These are phyloP conservation scores for Mucor piriformis DNA, from an alignment of 371 early-diverging fungal species.

Conservation along the genomic window DNA sequence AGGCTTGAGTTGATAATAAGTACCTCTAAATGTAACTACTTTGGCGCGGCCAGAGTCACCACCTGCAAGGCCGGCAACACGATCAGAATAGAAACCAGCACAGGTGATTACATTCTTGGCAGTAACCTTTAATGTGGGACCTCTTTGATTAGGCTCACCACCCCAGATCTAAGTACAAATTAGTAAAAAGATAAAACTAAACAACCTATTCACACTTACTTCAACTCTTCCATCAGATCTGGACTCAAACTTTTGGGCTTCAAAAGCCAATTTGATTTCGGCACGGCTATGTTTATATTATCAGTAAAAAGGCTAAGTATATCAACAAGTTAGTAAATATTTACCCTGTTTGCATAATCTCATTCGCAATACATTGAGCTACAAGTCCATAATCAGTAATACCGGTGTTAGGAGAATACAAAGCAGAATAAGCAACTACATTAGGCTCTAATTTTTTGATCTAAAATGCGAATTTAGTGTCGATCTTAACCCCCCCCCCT, in stretches of 20 bases:
- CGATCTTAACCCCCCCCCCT: not conserved
- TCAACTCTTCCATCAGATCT: conserved; percentile 33
- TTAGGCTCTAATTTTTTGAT: conserved; percentile 49
- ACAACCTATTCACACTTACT: conserved; percentile 9
- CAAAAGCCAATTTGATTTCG: conserved; percentile 50
- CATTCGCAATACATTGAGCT: conserved; percentile 39
- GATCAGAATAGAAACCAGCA: conserved; percentile 51
- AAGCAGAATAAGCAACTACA: conserved; percentile 46
- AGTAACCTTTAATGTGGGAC: conserved; percentile 38
- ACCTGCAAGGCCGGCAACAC: conserved; percentile 44
- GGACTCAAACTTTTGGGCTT: conserved; percentile 38
- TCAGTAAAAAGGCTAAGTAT: conserved; percentile 4
- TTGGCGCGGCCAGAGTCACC: conserved; percentile 37
- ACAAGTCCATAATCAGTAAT: conserved; percentile 48
- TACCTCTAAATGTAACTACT: conserved; percentile 50
- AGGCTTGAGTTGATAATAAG: conserved; percentile 50
- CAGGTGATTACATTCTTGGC: conserved; percentile 52
- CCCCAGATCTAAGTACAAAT: conserved; percentile 35
- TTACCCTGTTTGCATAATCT: conserved; percentile 48
- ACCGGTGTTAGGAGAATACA: conserved; percentile 53
- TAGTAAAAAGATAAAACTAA: not conserved
- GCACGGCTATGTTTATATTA: conserved; percentile 34
- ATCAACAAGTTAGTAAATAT: conserved; percentile 1
- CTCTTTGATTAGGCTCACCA: conserved; percentile 38
- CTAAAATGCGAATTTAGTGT: conserved; percentile 14